Conservation (phyloP, 768 basidiomycete genomes). For the Russula ochroleuca region DNA sequence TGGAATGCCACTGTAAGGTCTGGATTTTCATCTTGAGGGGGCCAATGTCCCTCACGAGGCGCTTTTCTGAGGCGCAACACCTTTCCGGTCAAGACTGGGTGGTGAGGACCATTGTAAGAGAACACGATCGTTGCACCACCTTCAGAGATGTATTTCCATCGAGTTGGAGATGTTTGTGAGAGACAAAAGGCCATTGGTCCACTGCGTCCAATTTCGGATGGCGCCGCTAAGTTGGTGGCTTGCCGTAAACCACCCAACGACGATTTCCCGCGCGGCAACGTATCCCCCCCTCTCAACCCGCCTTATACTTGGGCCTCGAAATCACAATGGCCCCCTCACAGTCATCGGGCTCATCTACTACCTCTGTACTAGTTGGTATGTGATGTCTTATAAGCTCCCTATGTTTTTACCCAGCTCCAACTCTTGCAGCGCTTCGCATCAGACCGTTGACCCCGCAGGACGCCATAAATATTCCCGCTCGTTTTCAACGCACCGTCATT, state of each 20-base stretch:
- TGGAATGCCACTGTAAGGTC: constrained; percentile 49
- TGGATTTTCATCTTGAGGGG: constrained; percentile 34
- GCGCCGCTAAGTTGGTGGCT: constrained; percentile 11
- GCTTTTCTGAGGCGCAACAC: constrained; percentile 77
- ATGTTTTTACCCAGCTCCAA: constrained; percentile 26
- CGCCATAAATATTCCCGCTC: constrained; percentile 78
- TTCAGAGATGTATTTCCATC: constrained; percentile 88
- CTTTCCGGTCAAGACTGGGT: constrained; percentile 52
- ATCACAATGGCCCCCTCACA: constrained; percentile 69
- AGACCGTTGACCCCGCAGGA: constrained; percentile 85
- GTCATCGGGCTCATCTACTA: constrained; percentile 57
- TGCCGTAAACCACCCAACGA: constrained; percentile 14
- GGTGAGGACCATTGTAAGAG: constrained; percentile 60
- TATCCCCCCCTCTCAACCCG: constrained; percentile 15
- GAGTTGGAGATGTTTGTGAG: constrained; percentile 34
- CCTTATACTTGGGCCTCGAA: constrained; percentile 16
- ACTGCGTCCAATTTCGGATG: constrained; percentile 3
- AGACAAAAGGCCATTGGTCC: constrained; percentile 2
- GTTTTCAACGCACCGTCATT: constrained; percentile 89
- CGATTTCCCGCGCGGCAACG: constrained; percentile 24
- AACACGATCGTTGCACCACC: constrained; percentile 92
- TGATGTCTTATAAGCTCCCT: constrained; percentile 28
- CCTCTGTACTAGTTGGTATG: constrained; percentile 93
- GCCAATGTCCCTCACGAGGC: constrained; percentile 5
- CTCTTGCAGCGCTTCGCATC: constrained; percentile 72